phyloP scores from a whole-genome alignment of 2,329 filamentous ascomycete genomes.

The Aspergillus sclerotialis region DNA sequence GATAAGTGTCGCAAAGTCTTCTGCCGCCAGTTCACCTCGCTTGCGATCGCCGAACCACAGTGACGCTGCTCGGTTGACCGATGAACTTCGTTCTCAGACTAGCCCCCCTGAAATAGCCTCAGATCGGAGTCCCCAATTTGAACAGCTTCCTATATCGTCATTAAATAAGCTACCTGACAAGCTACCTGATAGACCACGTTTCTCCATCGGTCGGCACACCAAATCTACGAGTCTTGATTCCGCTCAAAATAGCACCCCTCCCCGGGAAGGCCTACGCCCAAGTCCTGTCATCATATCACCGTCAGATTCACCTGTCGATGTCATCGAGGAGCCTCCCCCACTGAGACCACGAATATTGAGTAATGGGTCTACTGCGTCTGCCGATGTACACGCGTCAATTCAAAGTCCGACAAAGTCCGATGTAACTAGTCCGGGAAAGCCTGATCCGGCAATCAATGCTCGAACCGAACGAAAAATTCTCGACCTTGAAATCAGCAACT shows the following conservation, averaged over 20 bases:
- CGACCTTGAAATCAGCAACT: constrained; percentile 94
- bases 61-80: constrained; percentile 18
- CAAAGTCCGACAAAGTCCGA: constrained; percentile 45
- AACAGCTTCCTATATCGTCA: constrained; percentile 14
- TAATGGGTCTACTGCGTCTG: constrained; percentile 24
- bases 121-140: no score
- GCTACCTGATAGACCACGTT: constrained; percentile 7
- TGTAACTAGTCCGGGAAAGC: constrained; percentile 49
- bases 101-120: no score
- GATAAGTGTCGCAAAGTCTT: constrained; percentile 12
- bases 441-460: constrained; percentile 78
- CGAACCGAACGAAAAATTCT: constrained; percentile 89
- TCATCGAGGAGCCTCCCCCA: constrained; percentile 19
- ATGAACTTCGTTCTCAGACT: constrained; percentile 8
- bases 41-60: constrained; percentile 23
- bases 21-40: constrained; percentile 20
- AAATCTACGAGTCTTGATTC: constrained; percentile 31
- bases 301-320: constrained; percentile 13
- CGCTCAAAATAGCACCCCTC: constrained; percentile 8
- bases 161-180: constrained; percentile 12
- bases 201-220: constrained; percentile 16
- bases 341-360: constrained; percentile 26
- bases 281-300: constrained; percentile 26
- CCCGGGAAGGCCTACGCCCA: constrained; percentile 18
- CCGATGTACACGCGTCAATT: constrained; percentile 40